Base-by-base conservation (phyloP, 352 stramenopile species). In the Thalassiosira delicatula region DNA sequence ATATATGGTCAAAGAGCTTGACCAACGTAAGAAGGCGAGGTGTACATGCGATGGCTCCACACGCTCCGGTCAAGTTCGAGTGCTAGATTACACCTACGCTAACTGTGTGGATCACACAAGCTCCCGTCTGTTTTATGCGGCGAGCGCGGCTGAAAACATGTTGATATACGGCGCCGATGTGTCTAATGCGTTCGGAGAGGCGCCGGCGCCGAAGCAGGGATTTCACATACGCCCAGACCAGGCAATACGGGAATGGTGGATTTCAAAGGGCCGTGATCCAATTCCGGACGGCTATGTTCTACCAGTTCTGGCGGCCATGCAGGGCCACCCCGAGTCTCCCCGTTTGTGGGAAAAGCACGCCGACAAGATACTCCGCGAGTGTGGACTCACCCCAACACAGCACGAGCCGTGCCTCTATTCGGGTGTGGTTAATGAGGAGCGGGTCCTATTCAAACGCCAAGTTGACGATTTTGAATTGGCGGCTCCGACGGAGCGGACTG, bases 251-350 rank as follows among this genome's bases (percentile, higher is more conserved):
- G 59, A 79, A 0, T 88, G 77, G 82, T 84, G 61, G 57, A 14
- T 57, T 17, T 21, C 33, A 3, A 61, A 70, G 35, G 46, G 54
- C 9, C 14, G 32, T 0, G 1, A 44, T 0, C 57, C 59, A 2
- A 79, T 88, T 5, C 70, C 70, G 40, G 0, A 46, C 19, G 69
- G 62, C 8, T 53, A 66, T 59, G 81, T 88, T 0, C 37, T 89
- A 0, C 79, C 40, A 3, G 42, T 70, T 12, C 62, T 59, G 1
- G 12, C 11, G 11, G 62, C 44, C 17, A 59, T 70, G 65, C 84
- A 88, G 68, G 83, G 83, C 3, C 73, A 89, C 29, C 83, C 74
- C 40, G 77, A 90, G 86, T 75, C 84, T 21, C 76, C 76, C 2
- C 57, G 79, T 23, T 27, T 90, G 0, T 88, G 84, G 79, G 73